These are phyloP conservation scores for Leishmania amazonensis DNA, from an alignment of 208 protist species.

Conservation along the genomic window DNA sequence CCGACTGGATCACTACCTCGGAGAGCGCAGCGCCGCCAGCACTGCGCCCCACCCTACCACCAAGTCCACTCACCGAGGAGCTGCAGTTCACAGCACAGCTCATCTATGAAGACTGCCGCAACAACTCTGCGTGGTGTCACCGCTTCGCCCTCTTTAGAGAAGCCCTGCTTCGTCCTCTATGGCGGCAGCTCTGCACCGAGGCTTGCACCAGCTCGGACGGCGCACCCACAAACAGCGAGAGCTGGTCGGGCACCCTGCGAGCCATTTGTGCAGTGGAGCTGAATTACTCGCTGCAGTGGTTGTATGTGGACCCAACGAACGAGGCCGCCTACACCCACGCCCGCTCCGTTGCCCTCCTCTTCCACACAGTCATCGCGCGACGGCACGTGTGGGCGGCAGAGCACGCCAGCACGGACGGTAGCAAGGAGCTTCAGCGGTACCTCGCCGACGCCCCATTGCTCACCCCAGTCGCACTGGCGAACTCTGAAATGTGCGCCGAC, in stretches of 20 bases:
- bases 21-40: conserved; percentile 2
- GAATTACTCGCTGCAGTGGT: conserved; percentile 66
- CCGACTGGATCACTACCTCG: conserved; percentile 18
- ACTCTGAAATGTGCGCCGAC: conserved; percentile 2
- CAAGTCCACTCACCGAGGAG: conserved; percentile 52
- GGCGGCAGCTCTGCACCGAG: conserved; percentile 6
- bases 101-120: conserved; percentile 61
- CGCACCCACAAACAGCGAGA: neutral
- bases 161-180: conserved; percentile 46
- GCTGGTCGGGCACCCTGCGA: conserved; percentile 7
- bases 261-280: conserved; percentile 58
- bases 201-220: neutral
- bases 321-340: conserved; percentile 73
- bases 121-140: conserved; percentile 90
- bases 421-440: conserved; percentile 1
- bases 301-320: conserved; percentile 65
- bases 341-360: conserved; percentile 44
- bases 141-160: conserved; percentile 54
- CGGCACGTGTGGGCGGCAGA: conserved; percentile 10
- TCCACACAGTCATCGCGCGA: conserved; percentile 42
- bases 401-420: neutral
- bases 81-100: conserved; percentile 53
- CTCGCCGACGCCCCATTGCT: conserved; percentile 21
- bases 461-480: conserved; percentile 15
- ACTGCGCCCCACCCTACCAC: conserved; percentile 24